Evolutionary conservation across 2,329 filamentous ascomycete genomes (phyloP).

Genomic region (Diaporthe citriasiana): DNA sequence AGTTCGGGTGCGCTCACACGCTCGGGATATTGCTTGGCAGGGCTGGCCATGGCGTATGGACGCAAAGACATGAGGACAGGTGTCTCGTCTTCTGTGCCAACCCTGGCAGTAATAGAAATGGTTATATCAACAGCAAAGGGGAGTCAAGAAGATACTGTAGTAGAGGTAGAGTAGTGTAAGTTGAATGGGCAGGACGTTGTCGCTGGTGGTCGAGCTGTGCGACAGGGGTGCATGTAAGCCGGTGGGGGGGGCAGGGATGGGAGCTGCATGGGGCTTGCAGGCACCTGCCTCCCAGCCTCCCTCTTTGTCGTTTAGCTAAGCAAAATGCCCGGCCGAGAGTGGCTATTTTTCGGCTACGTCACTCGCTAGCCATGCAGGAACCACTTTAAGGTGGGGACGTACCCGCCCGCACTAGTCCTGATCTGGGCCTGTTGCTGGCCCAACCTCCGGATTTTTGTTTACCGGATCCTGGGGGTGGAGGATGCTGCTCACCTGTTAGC

Average conservation of each 20-base stretch:
- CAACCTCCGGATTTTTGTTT: conserved; percentile 41
- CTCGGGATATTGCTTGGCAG: neutral
- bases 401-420: conserved; percentile 33
- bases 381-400: conserved; percentile 30
- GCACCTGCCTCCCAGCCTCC: conserved; percentile 26
- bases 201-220: neutral
- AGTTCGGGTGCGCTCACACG: neutral
- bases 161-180: neutral
- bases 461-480: conserved; percentile 28
- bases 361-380: conserved; percentile 40
- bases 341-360: conserved; percentile 39
- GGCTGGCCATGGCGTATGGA: neutral
- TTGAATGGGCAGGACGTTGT: conserved; percentile 6
- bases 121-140: conserved; percentile 2
- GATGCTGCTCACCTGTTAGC: conserved; percentile 1
- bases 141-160: neutral
- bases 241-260: conserved; percentile 18
- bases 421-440: conserved; percentile 33
- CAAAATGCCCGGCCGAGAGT: conserved; percentile 22
- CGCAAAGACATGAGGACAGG: neutral
- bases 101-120: conserved; percentile 2
- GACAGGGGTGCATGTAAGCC: conserved; percentile 28
- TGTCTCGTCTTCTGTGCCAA: neutral
- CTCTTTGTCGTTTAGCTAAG: conserved; percentile 19
- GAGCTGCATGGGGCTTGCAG: conserved; percentile 8